Evolutionary conservation across 805 yeast species (phyloP).

Genomic region (Nakazawaea ishiwadae): DNA sequence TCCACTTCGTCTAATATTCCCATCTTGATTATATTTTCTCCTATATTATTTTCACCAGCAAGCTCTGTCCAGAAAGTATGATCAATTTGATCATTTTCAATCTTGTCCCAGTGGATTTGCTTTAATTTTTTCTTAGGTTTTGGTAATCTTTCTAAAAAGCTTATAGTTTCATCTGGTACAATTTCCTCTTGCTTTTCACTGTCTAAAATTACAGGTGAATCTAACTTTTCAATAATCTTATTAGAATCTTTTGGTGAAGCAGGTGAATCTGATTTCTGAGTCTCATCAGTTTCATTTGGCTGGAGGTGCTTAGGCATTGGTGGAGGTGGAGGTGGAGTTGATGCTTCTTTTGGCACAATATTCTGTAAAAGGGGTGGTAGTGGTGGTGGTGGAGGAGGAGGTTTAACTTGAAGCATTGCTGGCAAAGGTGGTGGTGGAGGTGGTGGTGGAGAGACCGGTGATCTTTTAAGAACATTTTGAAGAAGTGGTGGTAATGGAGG

Average conservation of each 20-base stretch:
- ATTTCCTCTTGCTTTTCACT: neutral
- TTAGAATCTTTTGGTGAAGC: neutral
- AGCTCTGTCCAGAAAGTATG: slow-evolving; percentile 60
- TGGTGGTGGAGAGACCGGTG: too few species aligned
- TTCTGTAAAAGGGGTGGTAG: too few species aligned
- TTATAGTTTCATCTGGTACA: too few species aligned
- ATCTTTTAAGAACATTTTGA: slow-evolving; percentile 14
- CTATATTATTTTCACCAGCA: slow-evolving; percentile 37
- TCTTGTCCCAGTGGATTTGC: slow-evolving; percentile 81
- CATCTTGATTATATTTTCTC: slow-evolving; percentile 42
- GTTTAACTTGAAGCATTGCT: neutral
- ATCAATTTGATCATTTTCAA: slow-evolving; percentile 40
- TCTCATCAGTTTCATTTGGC: too few species aligned
- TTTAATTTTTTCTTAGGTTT: slow-evolving; percentile 58
- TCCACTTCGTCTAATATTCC: slow-evolving; percentile 70
- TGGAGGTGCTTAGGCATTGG: too few species aligned
- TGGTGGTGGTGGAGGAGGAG: too few species aligned
- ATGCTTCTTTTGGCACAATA: slow-evolving; percentile 7
- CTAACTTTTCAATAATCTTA: too few species aligned
- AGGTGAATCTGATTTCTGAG: too few species aligned
- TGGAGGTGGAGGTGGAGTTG: slow-evolving; percentile 13
- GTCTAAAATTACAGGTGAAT: too few species aligned
- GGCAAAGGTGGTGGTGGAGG: slow-evolving; percentile 16
- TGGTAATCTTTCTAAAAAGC: slow-evolving; percentile 30
- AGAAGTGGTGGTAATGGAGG: slow-evolving; percentile 21